A percentile compares a stretch with the other conserved stretches of the same genome.
Evolutionary conservation across 805 yeast genomes (phyloP).

Genomic region (Monosporozyma solicola): DNA sequence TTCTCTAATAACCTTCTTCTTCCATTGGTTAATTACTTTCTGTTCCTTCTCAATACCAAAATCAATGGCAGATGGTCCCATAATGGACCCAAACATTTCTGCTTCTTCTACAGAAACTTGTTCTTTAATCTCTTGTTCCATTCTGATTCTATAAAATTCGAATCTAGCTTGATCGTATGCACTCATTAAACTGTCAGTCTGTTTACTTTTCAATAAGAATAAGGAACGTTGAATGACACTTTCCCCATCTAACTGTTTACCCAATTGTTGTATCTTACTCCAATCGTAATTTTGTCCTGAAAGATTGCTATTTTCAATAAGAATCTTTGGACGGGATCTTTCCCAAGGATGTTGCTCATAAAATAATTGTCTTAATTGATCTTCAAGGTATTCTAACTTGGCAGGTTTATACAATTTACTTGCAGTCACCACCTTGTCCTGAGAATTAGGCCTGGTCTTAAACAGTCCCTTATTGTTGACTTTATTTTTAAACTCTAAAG

Average conservation of each 20-base stretch:
- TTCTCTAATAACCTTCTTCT: slow-evolving; percentile 52
- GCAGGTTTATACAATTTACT: slow-evolving; percentile 22
- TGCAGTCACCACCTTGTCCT: slow-evolving; percentile 14
- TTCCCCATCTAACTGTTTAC: slow-evolving; percentile 81
- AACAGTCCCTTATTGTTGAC: slow-evolving; percentile 19
- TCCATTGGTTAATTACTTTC: slow-evolving; percentile 63
- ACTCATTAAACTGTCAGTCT: slow-evolving; percentile 33
- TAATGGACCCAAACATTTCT: slow-evolving; percentile 74
- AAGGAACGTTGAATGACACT: slow-evolving; percentile 69
- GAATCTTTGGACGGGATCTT: slow-evolving; percentile 74
- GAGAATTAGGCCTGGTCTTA: slow-evolving; percentile 27
- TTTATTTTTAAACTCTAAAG: slow-evolving; percentile 10
- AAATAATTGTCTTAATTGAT: slow-evolving; percentile 70
- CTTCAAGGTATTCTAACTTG: slow-evolving; percentile 41
- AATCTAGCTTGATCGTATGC: slow-evolving; percentile 82
- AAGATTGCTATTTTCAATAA: slow-evolving; percentile 66
- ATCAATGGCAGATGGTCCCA: slow-evolving; percentile 51
- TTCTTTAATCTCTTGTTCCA: slow-evolving; percentile 69
- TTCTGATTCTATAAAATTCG: slow-evolving; percentile 81
- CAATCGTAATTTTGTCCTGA: slow-evolving; percentile 62
- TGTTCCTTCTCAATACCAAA: slow-evolving; percentile 68
- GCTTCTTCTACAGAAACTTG: slow-evolving; percentile 75
- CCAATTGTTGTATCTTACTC: slow-evolving; percentile 64
- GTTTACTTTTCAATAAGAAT: slow-evolving; percentile 37
- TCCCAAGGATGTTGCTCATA: slow-evolving; percentile 98